Evolutionary conservation across 169 alveolate species (phyloP).

Genomic region (Plasmodium billcollinsi): DNA sequence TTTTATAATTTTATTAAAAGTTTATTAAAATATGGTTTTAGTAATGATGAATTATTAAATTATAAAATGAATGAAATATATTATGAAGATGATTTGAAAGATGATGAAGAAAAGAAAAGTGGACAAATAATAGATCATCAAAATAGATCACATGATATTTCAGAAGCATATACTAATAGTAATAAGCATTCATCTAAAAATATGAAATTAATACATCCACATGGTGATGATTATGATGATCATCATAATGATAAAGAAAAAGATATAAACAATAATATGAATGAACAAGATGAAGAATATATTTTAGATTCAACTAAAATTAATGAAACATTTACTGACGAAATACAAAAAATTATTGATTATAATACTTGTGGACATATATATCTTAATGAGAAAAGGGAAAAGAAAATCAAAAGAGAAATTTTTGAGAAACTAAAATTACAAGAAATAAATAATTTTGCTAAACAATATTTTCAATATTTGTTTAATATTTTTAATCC

Average conservation of each 20-base stretch:
- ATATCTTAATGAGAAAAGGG: conserved; percentile 65
- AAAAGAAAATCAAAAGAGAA: conserved; percentile 52
- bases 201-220: conserved; percentile 48
- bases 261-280: neutral
- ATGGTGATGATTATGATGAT: too few species aligned
- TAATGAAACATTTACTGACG: conserved; percentile 70
- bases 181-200: conserved; percentile 16
- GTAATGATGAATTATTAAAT: conserved; percentile 42
- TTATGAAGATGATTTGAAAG: conserved; percentile 8
- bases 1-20: conserved; percentile 63
- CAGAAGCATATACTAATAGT: conserved; percentile 5
- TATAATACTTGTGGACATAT: conserved; percentile 54
- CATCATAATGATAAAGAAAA: neutral
- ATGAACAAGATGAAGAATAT: conserved; percentile 33
- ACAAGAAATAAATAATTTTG: conserved; percentile 55
- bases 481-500: conserved; percentile 59
- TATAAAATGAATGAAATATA: conserved; percentile 52
- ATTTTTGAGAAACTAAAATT: conserved; percentile 46
- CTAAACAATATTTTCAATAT: conserved; percentile 62
- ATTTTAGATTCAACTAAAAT: conserved; percentile 42
- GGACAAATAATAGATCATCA: neutral
- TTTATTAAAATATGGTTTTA: conserved; percentile 38
- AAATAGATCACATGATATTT: conserved; percentile 11
- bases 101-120: neutral
- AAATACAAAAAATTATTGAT: conserved; percentile 72